phyloP scores from a whole-genome alignment of 208 protist species.

The Wallacemonas sp. region DNA sequence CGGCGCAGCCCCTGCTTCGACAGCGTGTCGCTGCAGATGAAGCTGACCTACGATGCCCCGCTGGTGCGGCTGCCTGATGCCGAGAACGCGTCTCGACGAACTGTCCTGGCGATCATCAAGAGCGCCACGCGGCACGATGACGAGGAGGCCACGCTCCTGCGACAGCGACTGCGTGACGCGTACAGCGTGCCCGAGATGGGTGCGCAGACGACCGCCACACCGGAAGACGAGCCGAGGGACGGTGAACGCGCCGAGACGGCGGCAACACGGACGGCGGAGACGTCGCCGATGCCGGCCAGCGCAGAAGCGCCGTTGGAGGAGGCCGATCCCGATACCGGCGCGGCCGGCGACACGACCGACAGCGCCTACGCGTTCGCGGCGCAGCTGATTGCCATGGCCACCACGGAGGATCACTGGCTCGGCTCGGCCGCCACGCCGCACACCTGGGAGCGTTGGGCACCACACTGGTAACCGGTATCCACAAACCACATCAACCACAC shows the following conservation, averaged over 20 bases:
- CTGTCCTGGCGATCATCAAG: slow-evolving; percentile 1
- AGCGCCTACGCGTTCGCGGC: slow-evolving; percentile 48
- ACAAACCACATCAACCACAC: neutral
- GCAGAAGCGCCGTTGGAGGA: too few species aligned
- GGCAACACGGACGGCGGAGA: too few species aligned
- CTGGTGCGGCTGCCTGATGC: slow-evolving; percentile 38
- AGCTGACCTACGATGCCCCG: slow-evolving; percentile 60
- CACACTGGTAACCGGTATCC: slow-evolving; percentile 57
- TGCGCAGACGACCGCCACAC: too few species aligned
- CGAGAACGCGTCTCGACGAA: slow-evolving; percentile 18
- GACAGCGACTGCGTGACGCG: neutral
- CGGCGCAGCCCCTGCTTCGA: slow-evolving; percentile 51
- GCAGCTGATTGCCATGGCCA: slow-evolving; percentile 54
- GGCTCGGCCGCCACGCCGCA: slow-evolving; percentile 55
- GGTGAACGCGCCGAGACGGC: too few species aligned
- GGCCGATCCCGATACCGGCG: neutral
- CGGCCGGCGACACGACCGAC: neutral
- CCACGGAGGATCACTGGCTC: slow-evolving; percentile 43
- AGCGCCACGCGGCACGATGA: slow-evolving; percentile 10
- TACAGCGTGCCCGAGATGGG: neutral
- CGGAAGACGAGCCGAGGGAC: neutral
- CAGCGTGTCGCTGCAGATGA: slow-evolving; percentile 57
- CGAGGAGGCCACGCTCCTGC: slow-evolving; percentile 3
- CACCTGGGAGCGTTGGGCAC: slow-evolving; percentile 66
- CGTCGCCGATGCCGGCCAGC: too few species aligned